Evolutionary conservation across 257 asterid genomes (phyloP).

Genomic region (Ilex asprella): DNA sequence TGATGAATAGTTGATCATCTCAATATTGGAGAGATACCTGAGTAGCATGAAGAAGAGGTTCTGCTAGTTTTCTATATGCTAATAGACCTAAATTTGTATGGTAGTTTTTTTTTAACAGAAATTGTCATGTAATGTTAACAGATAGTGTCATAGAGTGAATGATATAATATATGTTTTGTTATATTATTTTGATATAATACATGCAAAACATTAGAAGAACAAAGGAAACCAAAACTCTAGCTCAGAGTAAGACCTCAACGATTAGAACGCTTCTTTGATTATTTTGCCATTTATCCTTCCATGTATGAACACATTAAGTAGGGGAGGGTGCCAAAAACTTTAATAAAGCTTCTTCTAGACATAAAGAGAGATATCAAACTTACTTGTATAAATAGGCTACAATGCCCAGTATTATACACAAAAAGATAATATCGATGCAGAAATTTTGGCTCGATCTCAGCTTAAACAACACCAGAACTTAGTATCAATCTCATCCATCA

Average conservation of each 20-base stretch:
- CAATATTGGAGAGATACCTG: too few relatives aligned
- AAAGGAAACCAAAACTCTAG: slow-evolving; percentile 16
- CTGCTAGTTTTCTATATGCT: too few relatives aligned
- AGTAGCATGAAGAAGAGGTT: too few relatives aligned
- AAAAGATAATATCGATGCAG: slow-evolving; percentile 83
- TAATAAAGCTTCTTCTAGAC: neutral
- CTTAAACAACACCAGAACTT: slow-evolving; percentile 44
- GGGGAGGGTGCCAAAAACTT: neutral
- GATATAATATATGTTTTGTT: too few relatives aligned
- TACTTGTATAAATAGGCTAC: slow-evolving; percentile 95
- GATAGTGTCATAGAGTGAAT: too few relatives aligned
- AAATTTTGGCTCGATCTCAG: slow-evolving; percentile 94
- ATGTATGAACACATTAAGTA: neutral
- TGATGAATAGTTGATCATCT: too few relatives aligned
- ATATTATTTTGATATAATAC: too few relatives aligned
- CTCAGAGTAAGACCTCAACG: slow-evolving; percentile 15
- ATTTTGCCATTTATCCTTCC: too few relatives aligned
- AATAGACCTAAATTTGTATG: too few relatives aligned
- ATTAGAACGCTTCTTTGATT: neutral
- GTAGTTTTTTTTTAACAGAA: too few relatives aligned
- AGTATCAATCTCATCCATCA: too few relatives aligned
- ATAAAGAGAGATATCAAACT: slow-evolving; percentile 20
- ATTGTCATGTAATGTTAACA: too few relatives aligned
- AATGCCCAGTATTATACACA: slow-evolving; percentile 86
- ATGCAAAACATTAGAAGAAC: slow-evolving; percentile 5